phyloP scores from a whole-genome alignment of 139 green algal species.

The Coelastrella sp. region DNA sequence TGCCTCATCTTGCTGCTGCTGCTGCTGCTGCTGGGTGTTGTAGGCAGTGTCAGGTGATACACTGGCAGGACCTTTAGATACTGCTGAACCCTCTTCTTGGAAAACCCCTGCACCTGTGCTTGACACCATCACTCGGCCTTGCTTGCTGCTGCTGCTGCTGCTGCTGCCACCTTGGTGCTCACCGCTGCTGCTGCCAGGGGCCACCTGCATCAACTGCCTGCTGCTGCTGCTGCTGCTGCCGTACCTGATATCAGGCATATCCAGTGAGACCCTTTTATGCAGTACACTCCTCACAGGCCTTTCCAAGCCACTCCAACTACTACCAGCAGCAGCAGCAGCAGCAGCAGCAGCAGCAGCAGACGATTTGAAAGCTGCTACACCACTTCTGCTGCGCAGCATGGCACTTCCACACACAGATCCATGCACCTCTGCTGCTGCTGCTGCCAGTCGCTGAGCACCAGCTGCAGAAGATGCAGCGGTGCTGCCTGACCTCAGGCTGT shows the following conservation, averaged over 20 bases:
- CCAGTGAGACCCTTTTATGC: not conserved
- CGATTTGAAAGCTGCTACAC: not conserved
- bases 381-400: not conserved
- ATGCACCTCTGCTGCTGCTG: not conserved
- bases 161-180: conserved; percentile 6
- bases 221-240: conserved; percentile 16
- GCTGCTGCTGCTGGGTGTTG: not conserved
- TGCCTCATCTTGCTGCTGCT: not conserved
- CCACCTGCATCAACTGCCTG: not conserved
- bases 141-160: conserved; percentile 20
- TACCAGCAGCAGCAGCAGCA: not conserved
- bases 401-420: not conserved
- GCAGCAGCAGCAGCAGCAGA: not conserved
- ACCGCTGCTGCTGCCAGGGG: not conserved
- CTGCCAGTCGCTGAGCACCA: not conserved
- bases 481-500: not conserved
- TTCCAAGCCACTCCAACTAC: not conserved
- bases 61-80: not conserved
- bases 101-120: not conserved
- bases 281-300: not conserved
- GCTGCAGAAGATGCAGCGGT: not conserved
- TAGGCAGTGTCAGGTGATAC: too few relatives aligned
- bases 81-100: not conserved
- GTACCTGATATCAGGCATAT: not conserved
- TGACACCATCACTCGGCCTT: not conserved